Evolutionary conservation across 2,329 filamentous ascomycete genomes (phyloP).

Genomic region (Ceratocystis ficicola): DNA sequence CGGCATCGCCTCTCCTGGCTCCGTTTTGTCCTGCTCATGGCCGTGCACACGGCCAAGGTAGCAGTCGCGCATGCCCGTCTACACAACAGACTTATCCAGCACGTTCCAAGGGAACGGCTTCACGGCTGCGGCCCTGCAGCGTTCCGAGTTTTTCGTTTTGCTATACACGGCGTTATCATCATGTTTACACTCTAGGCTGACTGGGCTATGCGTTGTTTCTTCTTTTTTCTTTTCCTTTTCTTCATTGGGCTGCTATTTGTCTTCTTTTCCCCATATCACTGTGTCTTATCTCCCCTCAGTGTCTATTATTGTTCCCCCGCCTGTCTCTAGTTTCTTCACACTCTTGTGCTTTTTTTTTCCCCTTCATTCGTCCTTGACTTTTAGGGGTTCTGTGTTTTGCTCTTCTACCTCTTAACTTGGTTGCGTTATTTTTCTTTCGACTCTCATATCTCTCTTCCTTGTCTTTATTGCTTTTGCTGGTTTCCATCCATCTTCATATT

Average conservation of each 20-base stretch:
- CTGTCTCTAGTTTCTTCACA: conserved; percentile 12
- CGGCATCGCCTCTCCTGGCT: not conserved
- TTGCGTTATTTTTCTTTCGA: conserved; percentile 1
- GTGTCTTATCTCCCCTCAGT: not conserved
- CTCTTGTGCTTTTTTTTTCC: conserved; percentile 11
- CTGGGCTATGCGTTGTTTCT: conserved; percentile 14
- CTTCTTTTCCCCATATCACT: conserved; percentile 3
- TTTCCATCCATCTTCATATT: conserved; percentile 11
- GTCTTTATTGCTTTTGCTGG: conserved; percentile 9
- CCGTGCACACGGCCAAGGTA: not conserved
- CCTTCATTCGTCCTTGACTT: conserved; percentile 9
- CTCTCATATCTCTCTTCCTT: not conserved
- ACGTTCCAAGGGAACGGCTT: not conserved
- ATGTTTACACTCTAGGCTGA: conserved; percentile 16
- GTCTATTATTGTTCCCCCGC: conserved; percentile 11
- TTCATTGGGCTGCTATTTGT: conserved; percentile 2
- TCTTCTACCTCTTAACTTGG: conserved; percentile 11
- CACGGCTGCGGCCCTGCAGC: conserved; percentile 10
- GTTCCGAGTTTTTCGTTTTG: conserved; percentile 19
- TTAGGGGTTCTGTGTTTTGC: conserved; percentile 1
- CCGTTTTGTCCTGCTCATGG: not conserved
- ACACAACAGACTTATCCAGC: not conserved
- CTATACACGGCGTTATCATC: conserved; percentile 18
- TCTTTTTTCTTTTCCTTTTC: not conserved
- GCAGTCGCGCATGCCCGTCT: not conserved